Evolutionary conservation across 225 moss, liverwort and hornwort genomes (phyloP), one percentile per base, ranked within the genome.

Genomic region (Neckera pumila): DNA sequence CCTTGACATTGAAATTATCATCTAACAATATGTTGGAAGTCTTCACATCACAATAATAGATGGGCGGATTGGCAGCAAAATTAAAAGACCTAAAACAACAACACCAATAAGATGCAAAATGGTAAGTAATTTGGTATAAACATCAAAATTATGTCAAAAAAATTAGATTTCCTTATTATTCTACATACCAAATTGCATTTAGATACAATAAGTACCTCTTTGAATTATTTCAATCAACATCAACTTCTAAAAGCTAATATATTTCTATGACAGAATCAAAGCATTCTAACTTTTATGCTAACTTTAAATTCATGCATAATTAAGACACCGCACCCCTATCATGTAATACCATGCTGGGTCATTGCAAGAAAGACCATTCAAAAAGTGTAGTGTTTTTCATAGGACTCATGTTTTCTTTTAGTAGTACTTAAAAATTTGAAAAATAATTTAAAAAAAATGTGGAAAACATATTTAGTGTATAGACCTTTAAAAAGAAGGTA

Each of bases 31-130:
- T 93, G 43, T 95, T 94, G 31, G 88, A 86, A 18, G 93, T 61
- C 76, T 97, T 97, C 22, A 96, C 86, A 45, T 97, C 95, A 14
- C 90, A 20, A 79, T 94, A 93, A 53, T 92, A 92, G 56, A 95
- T 97, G 38, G 96, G 89, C 3, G 82, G 92, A 61, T 64, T 65
- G 1, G 89, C 90, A 53, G 81, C 85, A 22, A 67, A 91, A 81
- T 96, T 91, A 49, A 96, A 75, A 89, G 94, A 95, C 10, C 56
- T 87, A 71, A 9, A 61, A 47, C 4, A 8, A 57, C 10, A 45
- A 11, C 15, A 58, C 17, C 9, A 63, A 72, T 40, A 43, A 72
- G 27, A 10, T 5, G 28, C 10, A 54, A 53, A 26, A 7, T 3
- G 0, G 38, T 38, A 12, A 54, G 26, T 12, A 76, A 76, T 14